Base-by-base conservation (phyloP, 2,329 filamentous ascomycete species). In the Neonectria neomacrospora region DNA sequence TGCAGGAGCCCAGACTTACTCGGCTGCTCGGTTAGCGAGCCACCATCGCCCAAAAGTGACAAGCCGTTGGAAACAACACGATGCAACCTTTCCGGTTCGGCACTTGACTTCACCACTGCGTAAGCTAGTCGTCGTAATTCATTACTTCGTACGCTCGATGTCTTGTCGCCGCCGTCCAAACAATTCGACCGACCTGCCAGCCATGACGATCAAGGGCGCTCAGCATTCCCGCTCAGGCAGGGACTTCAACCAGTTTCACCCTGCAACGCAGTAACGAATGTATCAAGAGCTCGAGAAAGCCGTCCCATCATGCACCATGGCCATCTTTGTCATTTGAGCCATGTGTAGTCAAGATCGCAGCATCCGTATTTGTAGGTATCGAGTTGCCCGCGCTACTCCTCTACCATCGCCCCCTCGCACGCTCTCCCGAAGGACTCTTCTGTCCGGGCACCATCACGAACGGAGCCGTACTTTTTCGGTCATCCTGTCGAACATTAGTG, bases 21-120 rank as follows among this genome's bases (percentile, higher is more conserved):
- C 26, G 45, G 16, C 26, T 6, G 5, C 34, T 37, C 34, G 34
- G 34, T 48, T 48, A 28, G 45, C 45, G 26, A 48, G 8, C 26
- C 20, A 5, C 18, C 45, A 30, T 30, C 26, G 26, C 23, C 12
- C n/a, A 22, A 6, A 22, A 14, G 23, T 11, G 22, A 32, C 8
- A 4, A 32, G 6, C n/a, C 18, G 18, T 32, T 50, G 26, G 47
- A 50, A 50, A 50, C 47, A 50, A 28, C 47, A 10, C 47, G 28
- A 50, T 50, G 28, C 45, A 48, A 48, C 45, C 45, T 30, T n/a
- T 30, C 45, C 28, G 18, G 45, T 18, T 50, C 32, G 28, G n/a
- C 18, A 32, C 22, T 22, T 22, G 47, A 20, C 28, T 34, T 50
- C 45, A 20, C 26, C 16, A 48, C 9, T 48, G 34, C 34, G 16